Conservation (phyloP, 176 grass and related monocot species). For the Carex pumila region DNA sequence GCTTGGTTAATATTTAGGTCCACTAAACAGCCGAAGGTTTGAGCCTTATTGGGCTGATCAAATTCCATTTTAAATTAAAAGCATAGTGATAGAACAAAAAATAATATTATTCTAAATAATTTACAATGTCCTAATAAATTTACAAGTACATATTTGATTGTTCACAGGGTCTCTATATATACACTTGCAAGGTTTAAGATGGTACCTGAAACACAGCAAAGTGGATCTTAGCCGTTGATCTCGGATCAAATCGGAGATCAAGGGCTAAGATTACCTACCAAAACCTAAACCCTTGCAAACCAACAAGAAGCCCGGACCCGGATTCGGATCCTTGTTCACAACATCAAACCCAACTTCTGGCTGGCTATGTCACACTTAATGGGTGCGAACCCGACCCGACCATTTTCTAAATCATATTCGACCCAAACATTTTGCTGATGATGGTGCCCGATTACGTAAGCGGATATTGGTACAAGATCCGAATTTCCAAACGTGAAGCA, state of each 20-base stretch:
- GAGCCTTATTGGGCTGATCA: too few relatives aligned
- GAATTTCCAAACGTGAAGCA: constrained; percentile 95
- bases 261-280: not conserved
- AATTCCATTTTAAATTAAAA: too few relatives aligned
- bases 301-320: not conserved
- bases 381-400: constrained; percentile 70
- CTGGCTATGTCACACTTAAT: constrained; percentile 86
- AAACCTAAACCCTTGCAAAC: not conserved
- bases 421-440: constrained; percentile 99
- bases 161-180: not conserved
- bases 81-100: not conserved
- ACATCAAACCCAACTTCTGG: constrained; percentile 64
- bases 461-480: constrained; percentile 74
- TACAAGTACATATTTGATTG: constrained; percentile 5
- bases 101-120: not conserved
- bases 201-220: not conserved
- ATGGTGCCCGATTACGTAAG: constrained; percentile 95
- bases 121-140: constrained; percentile 6
- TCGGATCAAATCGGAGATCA: not conserved
- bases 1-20: too few relatives aligned
- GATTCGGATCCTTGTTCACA: constrained; percentile 24
- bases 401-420: constrained; percentile 94
- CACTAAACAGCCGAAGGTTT: too few relatives aligned
- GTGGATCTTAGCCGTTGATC: not conserved
- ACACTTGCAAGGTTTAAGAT: not conserved